Base-by-base conservation (phyloP, 805 yeast genomes). In the Candida schatavii region DNA sequence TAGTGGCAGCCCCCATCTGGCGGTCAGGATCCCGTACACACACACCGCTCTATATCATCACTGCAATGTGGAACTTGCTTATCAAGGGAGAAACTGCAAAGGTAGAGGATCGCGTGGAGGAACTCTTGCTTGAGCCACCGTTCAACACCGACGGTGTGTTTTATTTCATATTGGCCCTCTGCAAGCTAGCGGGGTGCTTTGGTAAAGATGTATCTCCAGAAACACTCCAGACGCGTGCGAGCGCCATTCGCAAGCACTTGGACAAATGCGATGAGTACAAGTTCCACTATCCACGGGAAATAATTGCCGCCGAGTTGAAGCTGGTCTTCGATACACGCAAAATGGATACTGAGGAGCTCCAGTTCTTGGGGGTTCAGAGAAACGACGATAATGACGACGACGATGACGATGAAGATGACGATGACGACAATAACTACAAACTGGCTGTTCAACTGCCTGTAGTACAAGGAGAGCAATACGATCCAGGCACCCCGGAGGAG, bases 61-160 rank as follows among this genome's bases (percentile, higher is more conserved):
- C 71, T 1, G 50, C 68, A 27, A 47, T 75, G 11, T 77, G 80
- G 80, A 56, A 62, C 21, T 54, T 70, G 19, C 46, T 75, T 17
- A 47, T 61, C 1, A 57, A 62, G 22, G 67, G 70, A 3, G 62
- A 66, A 11, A 67, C 61, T 40, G 47, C 54, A 3, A 57, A 51
- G 30, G 60, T 73, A 20, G 58, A 57, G 26, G 70, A 64, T 22
- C 50, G 55, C 13, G 48, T 70, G 13, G 67, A 64, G 17, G 68
- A 66, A 32, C 46, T 74, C 27, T 43, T 66, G 19, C 59, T 74
- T 39, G 61, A 61, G 37, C 72, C 72, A 5, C 80, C 80, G 1
- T 74, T 59, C 46, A 57, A 55, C 35, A 46, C 46, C 4, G 77
- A 74, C 39, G 76, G 77, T 1, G 56, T 52, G n/a, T 56, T 72